Base-by-base conservation (phyloP, 139 green algal species). In the Chlamydomonas asymmetrica region DNA sequence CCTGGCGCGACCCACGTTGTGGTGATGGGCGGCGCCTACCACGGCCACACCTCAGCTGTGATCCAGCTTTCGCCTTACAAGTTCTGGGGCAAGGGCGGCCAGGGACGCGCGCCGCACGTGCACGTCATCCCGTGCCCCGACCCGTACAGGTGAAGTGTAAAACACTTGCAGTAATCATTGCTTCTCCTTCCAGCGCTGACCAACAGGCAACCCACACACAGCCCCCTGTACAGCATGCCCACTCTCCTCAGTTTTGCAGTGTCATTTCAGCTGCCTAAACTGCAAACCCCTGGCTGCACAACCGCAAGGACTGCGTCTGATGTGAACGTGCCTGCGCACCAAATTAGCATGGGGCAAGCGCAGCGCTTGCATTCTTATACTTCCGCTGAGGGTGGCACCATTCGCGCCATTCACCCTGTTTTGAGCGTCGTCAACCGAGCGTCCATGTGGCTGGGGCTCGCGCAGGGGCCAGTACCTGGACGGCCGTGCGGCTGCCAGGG, bases 1-100 rank as follows among this genome's bases (percentile, higher is more conserved):
- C 75, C 74, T 13, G 64, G 56, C 0, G 70, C 70, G 23, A 74
- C 56, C 1, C 80, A 82, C 39, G 74, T 93, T 4, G 85, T 80
- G 1, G 82, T 91, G 18, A 85, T 96, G 67, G 85, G 78, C 27
- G 84, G 88, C 6, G 91, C 81, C 0, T 97, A 97, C 72, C 92
- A 97, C 41, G 92, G 92, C 29, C 92, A 97, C 80, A 87, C 35
- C 2, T 29, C 40, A 8, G 64, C 71, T 8, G 54, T 84, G 27
- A 87, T 91, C 2, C 69, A 79, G 32, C 59, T 93, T 27, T 89
- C 80, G 0, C 85, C 87, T 16, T 93, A 93, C 85, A 94, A 95
- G 71, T 95, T 94, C 71, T 87, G 88, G 81, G 88, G 89, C 32
- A 32, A 52, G 2, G 88, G 88, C 23, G 91, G 87, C 10, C 37